Base-by-base conservation (phyloP, 352 stramenopile genomes). In the Pythium oligandrum region DNA sequence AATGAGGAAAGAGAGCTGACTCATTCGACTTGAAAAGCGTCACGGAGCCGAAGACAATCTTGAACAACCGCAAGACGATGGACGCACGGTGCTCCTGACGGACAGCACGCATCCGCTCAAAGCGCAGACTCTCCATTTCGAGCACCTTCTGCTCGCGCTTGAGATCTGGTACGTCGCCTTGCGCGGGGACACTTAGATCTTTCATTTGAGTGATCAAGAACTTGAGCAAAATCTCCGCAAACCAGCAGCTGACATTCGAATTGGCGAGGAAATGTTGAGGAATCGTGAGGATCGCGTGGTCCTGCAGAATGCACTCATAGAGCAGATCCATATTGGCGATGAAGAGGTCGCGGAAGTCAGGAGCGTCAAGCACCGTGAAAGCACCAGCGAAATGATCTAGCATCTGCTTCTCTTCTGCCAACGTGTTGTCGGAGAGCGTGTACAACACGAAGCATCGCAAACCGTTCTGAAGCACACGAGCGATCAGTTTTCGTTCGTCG, bases 11-110 rank as follows among this genome's bases (percentile, higher is more conserved):
- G 5, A 99, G 67, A 30, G 90, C 90, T 9, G 68, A 85, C 70
- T 99, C 97, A 59, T 99, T 99, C 26, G 95, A 90, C 44, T 96
- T 93, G 68, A 98, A 98, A 30, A 98, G 67, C 12, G 88, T 93
- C 26, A 99, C 85, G 2, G 95, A 98, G 11, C 95, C 96, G 57
- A 99, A 97, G 6, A 97, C 85, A 53, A 98, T 95, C 65, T 96
- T 97, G 70, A 98, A 98, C 33, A 98, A 60, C 3, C 88, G 84
- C 57, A 98, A 71, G 10, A 98, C 79, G 37, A 95, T 93, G 12
- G 84, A 93, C 17, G 86, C 86, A 26, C 85, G 73, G 40, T 96
- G 81, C 31, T 81, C 65, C 56, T 83, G 76, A 10, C 64, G 66
- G 32, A 95, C 84, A 17, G 56, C 40, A 2, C 85, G 83, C 83